Base-by-base conservation (phyloP, 805 yeast species). In the Dipodascus albidus region DNA sequence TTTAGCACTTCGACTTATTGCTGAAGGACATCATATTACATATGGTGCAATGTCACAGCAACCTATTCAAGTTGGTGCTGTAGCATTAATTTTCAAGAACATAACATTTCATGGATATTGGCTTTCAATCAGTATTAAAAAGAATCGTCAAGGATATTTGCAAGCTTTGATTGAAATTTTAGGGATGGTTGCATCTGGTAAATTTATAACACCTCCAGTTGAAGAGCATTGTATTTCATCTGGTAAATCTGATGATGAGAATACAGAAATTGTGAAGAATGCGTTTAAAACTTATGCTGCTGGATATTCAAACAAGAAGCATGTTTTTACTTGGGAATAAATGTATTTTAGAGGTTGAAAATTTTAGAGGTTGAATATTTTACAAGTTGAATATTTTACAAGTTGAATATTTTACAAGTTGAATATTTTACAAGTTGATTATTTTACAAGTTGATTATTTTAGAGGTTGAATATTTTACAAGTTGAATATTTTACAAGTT, bases 41-140 rank as follows among this genome's bases (percentile, higher is more conserved):
- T 93, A 93, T 65, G 99, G 99, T 31, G 98, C 96, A 38, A 93
- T 93, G 99, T 87, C 97, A 2, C 82, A 83, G 74, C 90, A 87
- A 70, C 99, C 99, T 1, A 93, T 93, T 9, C 77, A 80, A n/a
- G 69, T 93, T 53, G 96, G 98, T 42, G 88, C 96, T 0, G 80
- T 95, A 0, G 71, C 87, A 55, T 86, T 87, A 64, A 90, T 93
- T 59, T 93, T 93, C 75, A 93, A 91, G 69, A 85, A 90, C 64
- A 69, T 93, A 53, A 81, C 85, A 3, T 81, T 89, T 52, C 78
- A 82, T 24, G 99, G 99, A 0, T 93, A 86, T 71, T 93, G 99
- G 99, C 82, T 89, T 54, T 85, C 96, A 11, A 80, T 73, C 48
- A 81, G 81, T 72, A 74, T 79, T 51, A 75, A 77, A 55, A 67